phyloP scores from a whole-genome alignment of 2,329 filamentous ascomycete species.

The Ciborinia camelliae region DNA sequence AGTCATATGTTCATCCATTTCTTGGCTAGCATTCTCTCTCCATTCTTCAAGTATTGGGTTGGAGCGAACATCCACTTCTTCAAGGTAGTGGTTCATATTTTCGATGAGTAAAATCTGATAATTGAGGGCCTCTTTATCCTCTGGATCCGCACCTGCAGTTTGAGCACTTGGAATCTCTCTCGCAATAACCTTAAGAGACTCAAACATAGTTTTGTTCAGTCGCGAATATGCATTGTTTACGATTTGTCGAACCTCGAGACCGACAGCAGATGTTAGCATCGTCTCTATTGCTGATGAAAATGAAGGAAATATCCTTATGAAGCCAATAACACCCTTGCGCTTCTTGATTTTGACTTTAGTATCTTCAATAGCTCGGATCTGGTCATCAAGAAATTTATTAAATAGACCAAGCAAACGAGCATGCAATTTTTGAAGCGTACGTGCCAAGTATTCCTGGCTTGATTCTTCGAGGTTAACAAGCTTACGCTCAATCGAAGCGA shows the following conservation, averaged over 20 bases:
- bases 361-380: constrained; percentile 92
- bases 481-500: constrained; percentile 77
- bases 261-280: constrained; percentile 64
- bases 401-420: constrained; percentile 72
- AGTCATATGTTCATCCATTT: constrained; percentile 82
- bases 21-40: constrained; percentile 71
- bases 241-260: constrained; percentile 67
- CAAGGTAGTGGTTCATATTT: constrained; percentile 97
- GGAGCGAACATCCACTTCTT: constrained; percentile 76
- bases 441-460: constrained; percentile 87
- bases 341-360: constrained; percentile 99
- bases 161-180: constrained; percentile 57
- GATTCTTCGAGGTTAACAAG: constrained; percentile 77
- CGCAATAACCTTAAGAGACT: constrained; percentile 92
- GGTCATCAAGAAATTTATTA: constrained; percentile 86
- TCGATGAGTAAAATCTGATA: constrained; percentile 97
- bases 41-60: constrained; percentile 79
- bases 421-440: constrained; percentile 75
- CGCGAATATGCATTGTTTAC: constrained; percentile 85
- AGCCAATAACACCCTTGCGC: constrained; percentile 91
- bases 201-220: constrained; percentile 94
- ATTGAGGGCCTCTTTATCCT: constrained; percentile 95
- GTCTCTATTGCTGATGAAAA: constrained; percentile 83
- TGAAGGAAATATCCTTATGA: constrained; percentile 88
- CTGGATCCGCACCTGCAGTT: constrained; percentile 56